Evolutionary conservation across 176 grass and related monocot species (phyloP).

Genomic region (Oryza meyeriana): DNA sequence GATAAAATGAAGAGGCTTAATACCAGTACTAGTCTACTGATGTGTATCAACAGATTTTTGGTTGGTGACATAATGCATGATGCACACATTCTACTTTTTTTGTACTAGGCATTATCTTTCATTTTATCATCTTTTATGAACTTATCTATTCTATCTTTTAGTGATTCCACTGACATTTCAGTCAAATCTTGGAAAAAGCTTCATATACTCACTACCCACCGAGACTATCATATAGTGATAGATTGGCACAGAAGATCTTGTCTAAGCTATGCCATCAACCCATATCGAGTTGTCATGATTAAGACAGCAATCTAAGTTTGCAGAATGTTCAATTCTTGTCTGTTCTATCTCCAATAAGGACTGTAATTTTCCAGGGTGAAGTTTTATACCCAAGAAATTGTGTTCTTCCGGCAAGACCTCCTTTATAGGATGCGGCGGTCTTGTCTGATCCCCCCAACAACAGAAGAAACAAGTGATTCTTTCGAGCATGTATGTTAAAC

Average conservation of each 20-base stretch:
- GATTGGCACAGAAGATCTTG: background rate
- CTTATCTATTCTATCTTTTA: background rate
- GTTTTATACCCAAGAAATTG: constrained; percentile 97
- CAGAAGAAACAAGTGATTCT: constrained; percentile 86
- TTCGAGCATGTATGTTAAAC: constrained; percentile 75
- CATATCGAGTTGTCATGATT: background rate
- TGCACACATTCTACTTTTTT: background rate
- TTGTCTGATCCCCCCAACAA: constrained; percentile 72
- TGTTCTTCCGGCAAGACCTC: constrained; percentile 94
- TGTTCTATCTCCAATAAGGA: constrained; percentile 29
- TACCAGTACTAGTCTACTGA: background rate
- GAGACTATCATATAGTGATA: background rate
- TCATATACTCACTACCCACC: constrained; percentile 7
- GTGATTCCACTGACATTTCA: background rate
- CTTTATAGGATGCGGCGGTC: constrained; percentile 93
- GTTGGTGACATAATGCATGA: background rate
- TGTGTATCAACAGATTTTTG: background rate
- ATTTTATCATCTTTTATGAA: constrained; percentile 5
- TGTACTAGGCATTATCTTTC: background rate
- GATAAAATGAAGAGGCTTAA: background rate
- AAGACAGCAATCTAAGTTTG: background rate
- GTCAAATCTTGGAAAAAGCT: constrained; percentile 10
- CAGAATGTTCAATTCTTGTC: constrained; percentile 11
- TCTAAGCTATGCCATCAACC: constrained; percentile 10
- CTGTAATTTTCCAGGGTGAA: constrained; percentile 56